A percentile compares a stretch with the other conserved stretches of the same genome.
phyloP scores from a whole-genome alignment of 345 rosid species.

The Brassica incana region DNA sequence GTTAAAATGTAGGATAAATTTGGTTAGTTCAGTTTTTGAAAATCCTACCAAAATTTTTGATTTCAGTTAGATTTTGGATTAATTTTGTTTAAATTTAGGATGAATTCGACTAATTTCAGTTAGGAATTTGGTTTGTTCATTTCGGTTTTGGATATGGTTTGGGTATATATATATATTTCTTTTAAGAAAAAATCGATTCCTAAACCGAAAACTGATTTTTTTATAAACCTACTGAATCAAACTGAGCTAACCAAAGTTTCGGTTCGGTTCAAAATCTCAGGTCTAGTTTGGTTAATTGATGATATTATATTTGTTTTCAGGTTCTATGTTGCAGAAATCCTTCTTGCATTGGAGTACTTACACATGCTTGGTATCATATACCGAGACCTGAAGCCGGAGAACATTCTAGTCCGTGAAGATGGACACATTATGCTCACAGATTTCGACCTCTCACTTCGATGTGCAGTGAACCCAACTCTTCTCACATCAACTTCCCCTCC shows the following conservation, averaged over 20 bases:
- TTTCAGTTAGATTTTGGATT: too few relatives aligned
- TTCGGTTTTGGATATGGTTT: neutral
- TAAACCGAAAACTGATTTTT: neutral
- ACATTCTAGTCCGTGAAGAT: constrained; percentile 94
- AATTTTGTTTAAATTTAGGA: too few relatives aligned
- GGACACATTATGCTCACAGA: constrained; percentile 99
- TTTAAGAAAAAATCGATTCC: neutral
- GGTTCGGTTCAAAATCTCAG: neutral
- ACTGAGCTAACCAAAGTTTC: neutral
- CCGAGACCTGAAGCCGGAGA: constrained; percentile 92
- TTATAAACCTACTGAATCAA: neutral
- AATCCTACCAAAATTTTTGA: too few relatives aligned
- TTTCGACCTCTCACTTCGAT: constrained; percentile 88
- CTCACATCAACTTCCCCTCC: constrained; percentile 49
- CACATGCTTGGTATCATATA: constrained; percentile 98
- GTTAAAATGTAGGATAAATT: neutral
- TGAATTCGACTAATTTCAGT: too few relatives aligned
- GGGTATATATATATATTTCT: too few relatives aligned
- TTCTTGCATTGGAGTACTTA: constrained; percentile 92
- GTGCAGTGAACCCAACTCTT: constrained; percentile 89
- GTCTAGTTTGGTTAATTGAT: neutral
- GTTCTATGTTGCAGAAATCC: constrained; percentile 95
- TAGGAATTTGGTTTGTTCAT: neutral
- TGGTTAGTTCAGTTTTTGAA: neutral
- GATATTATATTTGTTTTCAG: constrained; percentile 39